phyloP scores from a whole-genome alignment of 1,284 basidiomycete species.

The Sphagnurus paluster region DNA sequence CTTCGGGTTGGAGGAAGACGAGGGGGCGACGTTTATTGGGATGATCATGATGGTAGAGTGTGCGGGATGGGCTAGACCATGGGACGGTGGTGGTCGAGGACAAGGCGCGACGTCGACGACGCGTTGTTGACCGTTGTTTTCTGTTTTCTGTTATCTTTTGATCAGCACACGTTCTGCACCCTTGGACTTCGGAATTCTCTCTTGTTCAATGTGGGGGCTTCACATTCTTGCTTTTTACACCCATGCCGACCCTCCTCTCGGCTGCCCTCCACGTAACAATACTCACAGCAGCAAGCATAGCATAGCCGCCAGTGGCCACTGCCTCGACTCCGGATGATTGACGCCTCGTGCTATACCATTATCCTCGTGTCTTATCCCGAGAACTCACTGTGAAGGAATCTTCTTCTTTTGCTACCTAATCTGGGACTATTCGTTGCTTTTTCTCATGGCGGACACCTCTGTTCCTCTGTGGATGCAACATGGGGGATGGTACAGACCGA shows the following conservation, averaged over 20 bases:
- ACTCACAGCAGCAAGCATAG: no score
- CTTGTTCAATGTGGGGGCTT: no score
- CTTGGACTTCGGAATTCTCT: no score
- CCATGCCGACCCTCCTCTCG: no score
- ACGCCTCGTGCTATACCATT: conserved; percentile 5
- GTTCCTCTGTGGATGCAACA: conserved; percentile 14
- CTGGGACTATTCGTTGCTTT: neutral
- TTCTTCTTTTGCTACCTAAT: neutral
- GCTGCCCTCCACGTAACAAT: no score
- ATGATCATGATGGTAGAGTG: conserved; percentile 60
- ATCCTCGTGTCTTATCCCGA: neutral
- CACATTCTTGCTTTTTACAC: no score
- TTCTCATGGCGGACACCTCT: neutral
- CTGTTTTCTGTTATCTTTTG: neutral
- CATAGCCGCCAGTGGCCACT: no score
- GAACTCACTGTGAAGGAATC: neutral
- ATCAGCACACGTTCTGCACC: no score
- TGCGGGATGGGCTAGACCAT: no score
- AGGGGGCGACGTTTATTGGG: conserved; percentile 44
- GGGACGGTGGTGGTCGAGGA: neutral
- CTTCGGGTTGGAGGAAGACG: conserved; percentile 34
- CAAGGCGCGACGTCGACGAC: conserved; percentile 17
- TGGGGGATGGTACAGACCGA: conserved; percentile 25
- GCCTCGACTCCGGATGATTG: no score
- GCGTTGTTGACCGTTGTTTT: conserved; percentile 16